Evolutionary conservation across 2,329 filamentous ascomycete genomes (phyloP).

Genomic region (Orbilia blumenaviensis): DNA sequence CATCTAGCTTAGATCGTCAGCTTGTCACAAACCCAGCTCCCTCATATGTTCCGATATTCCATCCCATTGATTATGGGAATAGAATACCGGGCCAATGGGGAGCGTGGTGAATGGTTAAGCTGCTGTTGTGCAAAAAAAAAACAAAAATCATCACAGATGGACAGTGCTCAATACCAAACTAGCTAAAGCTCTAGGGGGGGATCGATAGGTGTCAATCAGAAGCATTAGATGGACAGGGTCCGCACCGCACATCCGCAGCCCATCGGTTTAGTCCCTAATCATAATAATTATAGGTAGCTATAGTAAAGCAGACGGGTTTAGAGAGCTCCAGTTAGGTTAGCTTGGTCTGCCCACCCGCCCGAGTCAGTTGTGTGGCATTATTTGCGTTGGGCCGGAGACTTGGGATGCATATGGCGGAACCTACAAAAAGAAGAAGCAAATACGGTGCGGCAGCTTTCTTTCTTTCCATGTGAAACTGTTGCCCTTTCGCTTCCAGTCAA

Average conservation of each 20-base stretch:
- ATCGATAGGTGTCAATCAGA: slow-evolving; percentile 15
- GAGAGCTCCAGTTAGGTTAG: slow-evolving; percentile 19
- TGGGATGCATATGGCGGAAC: slow-evolving; percentile 1
- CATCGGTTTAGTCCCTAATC: slow-evolving; percentile 5
- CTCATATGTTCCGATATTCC: neutral
- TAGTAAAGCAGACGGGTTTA: neutral
- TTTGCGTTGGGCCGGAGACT: slow-evolving; percentile 35
- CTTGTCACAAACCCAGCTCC: neutral
- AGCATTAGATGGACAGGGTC: slow-evolving; percentile 37
- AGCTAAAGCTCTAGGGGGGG: slow-evolving; percentile 17
- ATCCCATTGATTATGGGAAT: no score
- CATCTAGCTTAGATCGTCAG: no score
- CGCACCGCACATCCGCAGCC: neutral
- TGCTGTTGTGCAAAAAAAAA: neutral
- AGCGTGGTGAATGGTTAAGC: neutral
- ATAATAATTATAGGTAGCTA: no score
- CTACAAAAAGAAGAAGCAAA: slow-evolving; percentile 10
- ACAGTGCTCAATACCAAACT: neutral
- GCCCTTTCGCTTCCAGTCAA: slow-evolving; percentile 14
- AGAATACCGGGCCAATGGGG: neutral
- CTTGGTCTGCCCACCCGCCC: no score
- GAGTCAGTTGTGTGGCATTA: slow-evolving; percentile 43
- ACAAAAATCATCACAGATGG: no score
- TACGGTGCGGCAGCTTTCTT: slow-evolving; percentile 17
- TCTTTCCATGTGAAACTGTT: slow-evolving; percentile 10